Conservation (phyloP, 1,139 yeast species). For the Diutina scorzettiae region DNA sequence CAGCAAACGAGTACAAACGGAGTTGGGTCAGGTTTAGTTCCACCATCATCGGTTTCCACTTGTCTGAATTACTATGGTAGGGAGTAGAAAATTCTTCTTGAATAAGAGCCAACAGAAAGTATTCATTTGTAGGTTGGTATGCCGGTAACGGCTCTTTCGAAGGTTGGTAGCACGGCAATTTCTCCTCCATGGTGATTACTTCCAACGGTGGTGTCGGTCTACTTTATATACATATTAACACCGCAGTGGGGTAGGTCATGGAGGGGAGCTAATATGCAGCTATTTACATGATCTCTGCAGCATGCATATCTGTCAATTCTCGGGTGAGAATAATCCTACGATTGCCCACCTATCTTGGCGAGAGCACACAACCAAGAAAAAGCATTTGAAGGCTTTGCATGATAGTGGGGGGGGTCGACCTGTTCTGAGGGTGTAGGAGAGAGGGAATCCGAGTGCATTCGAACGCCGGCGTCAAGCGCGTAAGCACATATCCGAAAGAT, state of each 20-base stretch:
- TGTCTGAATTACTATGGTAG: not conserved
- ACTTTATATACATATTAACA: not conserved
- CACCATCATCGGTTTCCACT: conserved; percentile 25
- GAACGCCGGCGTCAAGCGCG: too few species aligned
- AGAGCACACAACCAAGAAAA: too few species aligned
- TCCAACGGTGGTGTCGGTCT: not conserved
- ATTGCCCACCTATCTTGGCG: too few species aligned
- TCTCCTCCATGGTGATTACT: not conserved
- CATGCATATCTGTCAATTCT: too few species aligned
- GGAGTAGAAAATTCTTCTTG: conserved; percentile 5
- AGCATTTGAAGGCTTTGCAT: too few species aligned
- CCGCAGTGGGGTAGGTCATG: not conserved
- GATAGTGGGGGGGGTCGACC: too few species aligned
- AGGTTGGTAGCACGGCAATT: not conserved
- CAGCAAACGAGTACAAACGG: conserved; percentile 26
- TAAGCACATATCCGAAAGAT: too few species aligned
- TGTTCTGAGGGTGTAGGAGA: too few species aligned
- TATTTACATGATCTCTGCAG: too few species aligned
- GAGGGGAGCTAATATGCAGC: too few species aligned
- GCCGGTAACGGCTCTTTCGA: not conserved
- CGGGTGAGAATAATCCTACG: too few species aligned
- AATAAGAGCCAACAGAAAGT: conserved; percentile 4
- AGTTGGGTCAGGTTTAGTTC: conserved; percentile 50
- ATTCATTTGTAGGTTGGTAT: not conserved
- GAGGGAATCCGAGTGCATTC: too few species aligned